Conservation (phyloP, 2,329 filamentous ascomycete species). For the Botrytis tulipae region DNA sequence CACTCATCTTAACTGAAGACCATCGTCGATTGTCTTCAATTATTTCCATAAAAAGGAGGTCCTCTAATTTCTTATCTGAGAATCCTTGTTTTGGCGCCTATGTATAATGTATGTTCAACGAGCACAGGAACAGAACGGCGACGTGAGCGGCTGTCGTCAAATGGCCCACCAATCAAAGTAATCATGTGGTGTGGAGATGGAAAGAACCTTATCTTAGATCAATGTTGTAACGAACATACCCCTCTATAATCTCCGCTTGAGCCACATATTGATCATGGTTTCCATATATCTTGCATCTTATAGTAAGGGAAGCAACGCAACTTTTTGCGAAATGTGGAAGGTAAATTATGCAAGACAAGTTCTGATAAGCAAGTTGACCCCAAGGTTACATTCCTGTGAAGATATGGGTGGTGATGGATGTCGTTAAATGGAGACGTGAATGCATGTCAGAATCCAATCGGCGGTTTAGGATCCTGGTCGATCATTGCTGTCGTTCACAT, state of each 20-base stretch:
- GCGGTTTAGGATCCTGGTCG: neutral
- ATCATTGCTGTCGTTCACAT: neutral
- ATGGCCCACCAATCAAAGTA: conserved; percentile 10
- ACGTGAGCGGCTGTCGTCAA: conserved; percentile 11
- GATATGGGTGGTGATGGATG: neutral
- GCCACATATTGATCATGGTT: neutral
- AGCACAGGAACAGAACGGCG: neutral
- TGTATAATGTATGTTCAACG: neutral
- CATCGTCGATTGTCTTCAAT: neutral
- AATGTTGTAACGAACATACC: neutral
- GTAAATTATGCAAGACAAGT: neutral
- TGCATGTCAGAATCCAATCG: conserved; percentile 1
- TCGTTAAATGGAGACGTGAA: neutral
- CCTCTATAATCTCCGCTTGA: neutral
- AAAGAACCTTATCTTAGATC: conserved; percentile 18
- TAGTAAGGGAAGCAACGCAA: neutral
- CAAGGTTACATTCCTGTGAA: neutral
- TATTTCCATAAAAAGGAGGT: conserved; percentile 20
- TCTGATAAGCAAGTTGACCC: neutral
- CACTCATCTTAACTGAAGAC: conserved; percentile 6
- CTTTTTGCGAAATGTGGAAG: conserved; percentile 5
- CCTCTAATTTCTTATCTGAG: conserved; percentile 18
- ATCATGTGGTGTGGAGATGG: neutral
- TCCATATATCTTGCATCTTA: conserved; percentile 3
- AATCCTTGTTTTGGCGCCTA: conserved; percentile 14